phyloP scores from a whole-genome alignment of 257 asterid genomes.

The Solanum neorickii region DNA sequence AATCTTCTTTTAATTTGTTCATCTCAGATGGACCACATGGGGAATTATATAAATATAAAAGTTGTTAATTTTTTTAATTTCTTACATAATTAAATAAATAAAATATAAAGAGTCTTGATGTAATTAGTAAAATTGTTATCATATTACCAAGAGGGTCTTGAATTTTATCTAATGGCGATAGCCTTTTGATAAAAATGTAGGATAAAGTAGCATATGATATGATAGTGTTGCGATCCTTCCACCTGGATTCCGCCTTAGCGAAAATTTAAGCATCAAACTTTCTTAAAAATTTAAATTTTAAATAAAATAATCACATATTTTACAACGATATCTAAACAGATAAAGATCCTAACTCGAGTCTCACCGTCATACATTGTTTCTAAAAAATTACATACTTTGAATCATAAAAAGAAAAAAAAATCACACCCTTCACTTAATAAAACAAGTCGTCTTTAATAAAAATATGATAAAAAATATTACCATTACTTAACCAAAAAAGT shows the following conservation, averaged over 20 bases:
- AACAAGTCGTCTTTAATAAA: too few relatives aligned
- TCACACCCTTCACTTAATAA: not conserved
- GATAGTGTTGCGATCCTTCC: too few relatives aligned
- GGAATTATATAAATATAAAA: not conserved
- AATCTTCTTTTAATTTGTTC: not conserved
- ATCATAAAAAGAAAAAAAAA: too few relatives aligned
- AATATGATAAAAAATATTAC: too few relatives aligned
- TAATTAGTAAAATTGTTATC: not conserved
- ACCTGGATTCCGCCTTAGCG: not conserved
- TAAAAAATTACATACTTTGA: not conserved
- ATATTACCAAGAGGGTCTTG: not conserved
- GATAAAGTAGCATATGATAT: not conserved
- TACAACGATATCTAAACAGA: not conserved
- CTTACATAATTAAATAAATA: not conserved
- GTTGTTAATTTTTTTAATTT: not conserved
- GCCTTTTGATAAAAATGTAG: not conserved
- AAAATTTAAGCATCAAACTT: not conserved
- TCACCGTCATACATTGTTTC: not conserved
- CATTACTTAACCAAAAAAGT: not conserved
- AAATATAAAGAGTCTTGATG: not conserved
- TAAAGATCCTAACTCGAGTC: not conserved
- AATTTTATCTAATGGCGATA: not conserved
- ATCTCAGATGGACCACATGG: not conserved
- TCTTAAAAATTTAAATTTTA: not conserved
- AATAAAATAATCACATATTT: too few relatives aligned